Conservation (phyloP, 2,329 filamentous ascomycete species). For the Ophiocordyceps australis region DNA sequence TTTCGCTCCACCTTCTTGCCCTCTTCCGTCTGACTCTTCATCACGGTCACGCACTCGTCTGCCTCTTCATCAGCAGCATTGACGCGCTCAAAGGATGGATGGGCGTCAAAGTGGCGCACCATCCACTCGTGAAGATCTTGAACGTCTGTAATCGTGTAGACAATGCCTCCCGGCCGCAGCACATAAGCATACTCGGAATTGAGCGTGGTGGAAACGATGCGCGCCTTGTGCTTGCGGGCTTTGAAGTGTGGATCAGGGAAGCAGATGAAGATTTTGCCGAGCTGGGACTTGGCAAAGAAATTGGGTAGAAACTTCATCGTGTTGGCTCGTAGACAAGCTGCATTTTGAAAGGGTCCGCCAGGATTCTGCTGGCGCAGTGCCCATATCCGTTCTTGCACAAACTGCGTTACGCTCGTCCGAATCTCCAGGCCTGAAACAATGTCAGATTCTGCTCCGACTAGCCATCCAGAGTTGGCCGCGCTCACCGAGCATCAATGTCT, state of each 20-base stretch:
- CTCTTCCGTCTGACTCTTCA: slow-evolving; percentile 81
- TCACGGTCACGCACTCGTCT: slow-evolving; percentile 55
- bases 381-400: slow-evolving; percentile 71
- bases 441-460: too few relatives aligned
- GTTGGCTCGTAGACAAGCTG: slow-evolving; percentile 77
- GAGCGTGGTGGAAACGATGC: slow-evolving; percentile 77
- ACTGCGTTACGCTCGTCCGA: slow-evolving; percentile 74
- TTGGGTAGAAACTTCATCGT: slow-evolving; percentile 99
- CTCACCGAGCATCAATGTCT: slow-evolving; percentile 66
- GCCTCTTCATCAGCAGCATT: slow-evolving; percentile 44
- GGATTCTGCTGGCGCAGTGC: slow-evolving; percentile 55
- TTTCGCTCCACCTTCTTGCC: slow-evolving; percentile 92
- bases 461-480: too few relatives aligned
- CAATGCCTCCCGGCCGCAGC: slow-evolving; percentile 61
- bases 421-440: slow-evolving; percentile 73
- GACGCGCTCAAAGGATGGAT: slow-evolving; percentile 65
- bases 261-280: slow-evolving; percentile 89
- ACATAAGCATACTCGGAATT: slow-evolving; percentile 90
- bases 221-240: slow-evolving; percentile 86
- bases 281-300: slow-evolving; percentile 69
- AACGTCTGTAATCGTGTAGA: slow-evolving; percentile 97
- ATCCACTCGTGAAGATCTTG: slow-evolving; percentile 91
- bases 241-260: slow-evolving; percentile 99
- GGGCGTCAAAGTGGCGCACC: slow-evolving; percentile 64
- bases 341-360: slow-evolving; percentile 56